Evolutionary conservation across 2,329 filamentous ascomycete genomes (phyloP), one percentile per base, ranked within the genome.

Genomic region (Diaporthe citrichinensis): DNA sequence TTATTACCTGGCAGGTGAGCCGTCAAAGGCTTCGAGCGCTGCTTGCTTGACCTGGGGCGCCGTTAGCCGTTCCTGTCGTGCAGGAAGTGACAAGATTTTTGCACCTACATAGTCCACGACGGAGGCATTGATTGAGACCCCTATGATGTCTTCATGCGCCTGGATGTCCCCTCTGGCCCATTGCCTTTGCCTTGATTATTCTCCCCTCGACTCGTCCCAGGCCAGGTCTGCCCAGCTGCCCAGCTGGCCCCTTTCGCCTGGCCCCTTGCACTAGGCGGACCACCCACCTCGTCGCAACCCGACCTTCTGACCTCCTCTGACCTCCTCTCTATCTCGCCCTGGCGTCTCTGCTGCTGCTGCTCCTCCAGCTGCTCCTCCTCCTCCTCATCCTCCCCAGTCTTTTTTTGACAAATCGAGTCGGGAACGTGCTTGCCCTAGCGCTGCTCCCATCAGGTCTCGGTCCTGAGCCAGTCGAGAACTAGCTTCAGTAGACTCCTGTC

Each of bases 121-220:
- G 65, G 28, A 34, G 25, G 49, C 65, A 41, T 41, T 55, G 65
- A 69, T 55, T 20, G 49, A 55, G 49, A 55, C 65, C 65, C 65
- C 65, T 69, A 73, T 68, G 74, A 73, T 73, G 74, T 68, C 69
- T 75, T 75, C 41, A 75, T 75, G 74, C 73, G 68, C 49, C 58
- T 41, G 41, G n/a, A 20, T 74, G 25, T 28, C 41, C 57, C 44
- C 36, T 72, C 28, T 62, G 73, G 20, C 20, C 71, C 34, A 20
- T 12, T 49, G 53, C 49, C 49, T 55, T 55, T 31, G 53, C 53
- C 53, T 69, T 69, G 34, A 25, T 55, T 41, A 39, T 28, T 17
- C 49, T 20, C 34, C 49, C 41, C 31, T 61, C 57, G 23, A 59
- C 31, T 49, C 55, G 15, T 61, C 69, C 69, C 69, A 51, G 28